Base-by-base conservation (phyloP, 345 rosid species). In the Citrus maxima region DNA sequence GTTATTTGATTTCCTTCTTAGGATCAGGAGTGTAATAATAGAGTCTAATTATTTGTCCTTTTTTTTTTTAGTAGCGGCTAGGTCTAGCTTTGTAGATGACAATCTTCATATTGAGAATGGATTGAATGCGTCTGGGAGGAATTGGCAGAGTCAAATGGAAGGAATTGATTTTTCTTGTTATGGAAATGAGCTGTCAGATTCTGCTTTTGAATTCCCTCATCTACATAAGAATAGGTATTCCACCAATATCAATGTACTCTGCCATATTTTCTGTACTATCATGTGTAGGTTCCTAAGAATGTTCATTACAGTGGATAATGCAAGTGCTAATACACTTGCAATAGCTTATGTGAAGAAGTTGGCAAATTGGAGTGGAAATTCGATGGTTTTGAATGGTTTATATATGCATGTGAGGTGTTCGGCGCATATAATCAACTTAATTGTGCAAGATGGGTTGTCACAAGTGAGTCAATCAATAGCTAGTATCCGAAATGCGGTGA, bases 201-300 rank as follows among this genome's bases (percentile, higher is more conserved):
- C 78, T 86, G 76, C 83, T 81, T 85, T 83, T 78, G 84, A 81
- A 79, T 82, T 85, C 51, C 68, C 74, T 58, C 58, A 79, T 65
- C 25, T 55, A 67, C 83, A 30, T 76, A 83, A 85, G 82, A 91
- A 87, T 81, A 87, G 93, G 98, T 93, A 60, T 49, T 75, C 67
- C 34, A 6, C 54, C 27, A 78, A 79, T 38, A 66, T 77, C 70
- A 71, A 9, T 32, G 54, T 67, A 73, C 80, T 76, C 77, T 54
- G 70, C 51, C 71, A 59, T 75, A 62, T 78, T 66, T 61, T 73
- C 67, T 67, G 34, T 72, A 60, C 72, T 40, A 22, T 38, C 34
- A 22, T 14, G 24, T 16, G 30, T 21, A 76, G 64, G 60, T 73
- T 79, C 72, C 78, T 84, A 78, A 78, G 73, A 63, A 51, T 35